A percentile compares a stretch with the other conserved stretches of the same genome.
phyloP scores from a whole-genome alignment of 106 monocot genomes.

The Ottelia alismoides region DNA sequence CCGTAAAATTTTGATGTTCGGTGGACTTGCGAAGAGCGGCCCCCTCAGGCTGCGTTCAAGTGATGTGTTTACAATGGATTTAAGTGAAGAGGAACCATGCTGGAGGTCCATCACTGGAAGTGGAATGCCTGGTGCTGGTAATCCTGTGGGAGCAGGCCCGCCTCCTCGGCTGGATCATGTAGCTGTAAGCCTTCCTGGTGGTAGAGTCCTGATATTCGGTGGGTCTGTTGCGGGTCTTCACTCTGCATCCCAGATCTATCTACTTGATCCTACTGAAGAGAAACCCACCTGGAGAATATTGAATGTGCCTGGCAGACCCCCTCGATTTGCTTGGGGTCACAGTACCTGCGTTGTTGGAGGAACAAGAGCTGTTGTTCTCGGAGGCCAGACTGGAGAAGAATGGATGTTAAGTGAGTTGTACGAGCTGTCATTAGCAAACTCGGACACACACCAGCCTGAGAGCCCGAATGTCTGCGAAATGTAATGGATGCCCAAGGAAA shows the following conservation, averaged over 20 bases:
- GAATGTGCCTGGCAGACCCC: slow-evolving; percentile 71
- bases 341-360: slow-evolving; percentile 84
- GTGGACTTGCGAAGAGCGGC: slow-evolving; percentile 81
- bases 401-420: slow-evolving; percentile 87
- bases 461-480: too few relatives aligned
- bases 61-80: slow-evolving; percentile 77
- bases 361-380: slow-evolving; percentile 76
- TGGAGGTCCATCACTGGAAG: slow-evolving; percentile 82
- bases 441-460: too few relatives aligned
- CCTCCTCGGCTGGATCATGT: slow-evolving; percentile 88
- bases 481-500: too few relatives aligned
- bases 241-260: slow-evolving; percentile 78
- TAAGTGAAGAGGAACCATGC: slow-evolving; percentile 58
- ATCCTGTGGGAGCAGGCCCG: too few relatives aligned
- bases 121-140: slow-evolving; percentile 79
- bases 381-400: slow-evolving; percentile 81
- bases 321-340: slow-evolving; percentile 87
- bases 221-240: slow-evolving; percentile 86
- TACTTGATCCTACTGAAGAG: slow-evolving; percentile 74
- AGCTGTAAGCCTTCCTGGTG: slow-evolving; percentile 58
- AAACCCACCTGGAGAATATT: slow-evolving; percentile 81
- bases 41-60: slow-evolving; percentile 65
- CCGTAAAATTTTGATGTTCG: slow-evolving; percentile 78
- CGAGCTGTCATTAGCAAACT: slow-evolving; percentile 53
- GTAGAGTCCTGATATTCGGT: slow-evolving; percentile 73